Conservation (phyloP, 768 basidiomycete species). For the Rhodosporidiobolus sp. region DNA sequence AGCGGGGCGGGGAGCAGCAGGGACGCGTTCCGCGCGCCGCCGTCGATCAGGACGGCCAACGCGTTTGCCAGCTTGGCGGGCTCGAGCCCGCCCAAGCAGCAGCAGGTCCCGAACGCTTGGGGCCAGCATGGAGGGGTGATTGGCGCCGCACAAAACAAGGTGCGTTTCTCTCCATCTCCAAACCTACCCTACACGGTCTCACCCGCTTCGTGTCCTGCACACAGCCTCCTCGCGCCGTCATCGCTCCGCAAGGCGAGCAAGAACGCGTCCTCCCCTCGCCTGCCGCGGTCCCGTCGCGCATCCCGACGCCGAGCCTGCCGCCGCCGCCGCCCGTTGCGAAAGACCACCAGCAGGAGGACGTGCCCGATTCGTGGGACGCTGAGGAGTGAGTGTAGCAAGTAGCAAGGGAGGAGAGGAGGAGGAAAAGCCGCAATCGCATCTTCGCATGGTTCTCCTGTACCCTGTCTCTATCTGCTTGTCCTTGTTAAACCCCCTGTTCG, state of each 20-base stretch:
- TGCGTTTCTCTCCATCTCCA: background rate
- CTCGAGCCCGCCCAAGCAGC: background rate
- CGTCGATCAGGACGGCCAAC: constrained; percentile 12
- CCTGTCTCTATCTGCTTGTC: too few species aligned
- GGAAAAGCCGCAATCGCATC: background rate
- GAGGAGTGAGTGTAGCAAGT: background rate
- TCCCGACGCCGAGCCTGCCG: constrained; percentile 6
- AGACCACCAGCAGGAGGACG: background rate
- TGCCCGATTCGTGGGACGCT: constrained; percentile 19
- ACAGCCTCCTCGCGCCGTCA: constrained; percentile 35
- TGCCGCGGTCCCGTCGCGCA: background rate
- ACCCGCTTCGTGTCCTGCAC: background rate
- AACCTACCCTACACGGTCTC: too few species aligned
- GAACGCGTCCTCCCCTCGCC: constrained; percentile 6
- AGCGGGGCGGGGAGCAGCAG: too few species aligned
- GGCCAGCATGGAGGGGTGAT: constrained; percentile 1
- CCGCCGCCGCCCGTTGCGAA: constrained; percentile 10
- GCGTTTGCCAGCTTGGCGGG: constrained; percentile 28
- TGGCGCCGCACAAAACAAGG: constrained; percentile 25
- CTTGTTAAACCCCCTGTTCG: too few species aligned
- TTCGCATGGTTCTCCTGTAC: background rate
- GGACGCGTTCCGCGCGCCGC: background rate
- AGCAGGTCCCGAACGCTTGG: constrained; percentile 12
- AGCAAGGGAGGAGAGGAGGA: background rate
- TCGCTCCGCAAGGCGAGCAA: constrained; percentile 22